Evolutionary conservation across 306 rosid genomes (phyloP), one percentile per base, ranked within the genome.

Genomic region (Inga oerstediana): DNA sequence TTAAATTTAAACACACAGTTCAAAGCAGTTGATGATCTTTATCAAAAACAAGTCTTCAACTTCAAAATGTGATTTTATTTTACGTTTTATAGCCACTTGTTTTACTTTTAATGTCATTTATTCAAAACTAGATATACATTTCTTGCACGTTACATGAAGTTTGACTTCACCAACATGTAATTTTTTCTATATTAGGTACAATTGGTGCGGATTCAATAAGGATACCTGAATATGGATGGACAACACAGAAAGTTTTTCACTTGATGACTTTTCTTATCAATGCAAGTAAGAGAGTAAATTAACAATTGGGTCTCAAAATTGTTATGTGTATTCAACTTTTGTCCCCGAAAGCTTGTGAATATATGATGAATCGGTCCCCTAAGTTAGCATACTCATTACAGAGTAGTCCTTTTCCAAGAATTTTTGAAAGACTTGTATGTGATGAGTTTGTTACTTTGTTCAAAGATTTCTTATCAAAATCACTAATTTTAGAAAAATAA

Each of bases 241-340:
- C 97, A 72, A 93, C 93, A 6, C 96, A 93, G 84, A 93, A 90
- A 87, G 89, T 86, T 86, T 93, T 93, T 86, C 97, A 93, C 86
- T 87, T 91, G 86, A 90, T 93, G 97, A 93, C 89, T 86, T 90
- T 90, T 80, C 16, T 89, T 74, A 94, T 91, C 81, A 91, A 89
- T 80, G 96, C 92, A 87, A 68, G 97, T 91, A 88, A 89, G 88
- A 35, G 43, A 10, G 3, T 2, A 8, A 16, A 72, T 65, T 7
- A 27, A 65, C n/a, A 12, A 65, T 32, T 32, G 3, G 10, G 71
- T 32, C n/a, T 0, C 4, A 0, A 13, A 5, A 32, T 15, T 65
- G 22, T 65, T 30, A 64, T 27, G 0, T 32, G 3, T 13, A 3
- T 64, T 65, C 9, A 65, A 65, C 10, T 65, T 65, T 65, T 15